Base-by-base conservation (phyloP, 495 filamentous ascomycete genomes). In the Stereocaulon alpinum region DNA sequence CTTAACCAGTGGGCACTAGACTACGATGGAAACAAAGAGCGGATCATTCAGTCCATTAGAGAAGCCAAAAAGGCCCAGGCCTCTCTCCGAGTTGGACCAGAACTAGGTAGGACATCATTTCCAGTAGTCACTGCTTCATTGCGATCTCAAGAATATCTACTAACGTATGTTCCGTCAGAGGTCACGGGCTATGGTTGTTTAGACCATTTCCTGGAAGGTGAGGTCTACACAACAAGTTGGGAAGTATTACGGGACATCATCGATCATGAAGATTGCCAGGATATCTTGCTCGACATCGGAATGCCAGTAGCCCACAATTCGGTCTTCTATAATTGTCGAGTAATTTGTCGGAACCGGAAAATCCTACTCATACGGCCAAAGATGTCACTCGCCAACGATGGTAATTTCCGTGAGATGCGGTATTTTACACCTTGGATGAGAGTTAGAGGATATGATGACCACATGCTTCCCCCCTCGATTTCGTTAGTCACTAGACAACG, bases 281-380 rank as follows among this genome's bases (percentile, higher is more conserved):
- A 18, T 20, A 34, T 29, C 49, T 32, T 52, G 30, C 49, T 52
- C 2, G 90, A 92, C 68, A 77, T 91, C 50, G 88, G 86, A 54
- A 78, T 89, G 72, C 84, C 82, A 1, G 73, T 64, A 4, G 42
- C 45, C 14, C 54, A 59, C 27, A 48, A 32, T 30, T 41, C 47
- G 18, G 12, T 24, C 9, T 51, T n/a, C 18, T 30, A 50, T 71
- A 95, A 95, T 64, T 86, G 83, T 64, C 77, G 90, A 4, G 76
- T 88, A 20, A 82, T 93, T 55, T 76, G 73, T 65, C 77, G 83
- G 59, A 81, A 90, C 63, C 73, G 78, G 29, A 82, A 83, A 71
- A 85, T 91, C 30, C 68, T 88, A 43, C 72, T 88, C 44, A 88
- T 96, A 59, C 77, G 90, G 18, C 91, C 90, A 0, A 96, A 95